Evolutionary conservation across 1,284 basidiomycete species (phyloP).

Genomic region (Malassezia yamatoensis): DNA sequence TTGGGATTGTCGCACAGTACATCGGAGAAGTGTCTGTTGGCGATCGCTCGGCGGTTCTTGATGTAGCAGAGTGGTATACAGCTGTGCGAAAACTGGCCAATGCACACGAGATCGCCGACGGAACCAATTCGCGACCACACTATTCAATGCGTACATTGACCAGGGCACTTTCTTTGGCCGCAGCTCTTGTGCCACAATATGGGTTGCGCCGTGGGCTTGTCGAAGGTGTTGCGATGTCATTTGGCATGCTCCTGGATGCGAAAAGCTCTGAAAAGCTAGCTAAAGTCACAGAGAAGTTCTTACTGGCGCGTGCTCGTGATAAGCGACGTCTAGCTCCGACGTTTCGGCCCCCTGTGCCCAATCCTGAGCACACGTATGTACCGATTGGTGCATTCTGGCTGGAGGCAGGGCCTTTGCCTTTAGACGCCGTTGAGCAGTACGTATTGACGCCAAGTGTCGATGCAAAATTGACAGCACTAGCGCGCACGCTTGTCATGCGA

Average conservation of each 20-base stretch:
- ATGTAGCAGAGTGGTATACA: constrained; percentile 82
- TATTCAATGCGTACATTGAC: constrained; percentile 94
- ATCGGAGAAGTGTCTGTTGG: constrained; percentile 72
- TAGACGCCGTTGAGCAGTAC: constrained; percentile 61
- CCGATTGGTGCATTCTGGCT: constrained; percentile 89
- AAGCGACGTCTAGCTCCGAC: constrained; percentile 34
- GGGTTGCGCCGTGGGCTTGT: constrained; percentile 71
- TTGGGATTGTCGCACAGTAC: constrained; percentile 80
- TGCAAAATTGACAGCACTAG: constrained; percentile 79
- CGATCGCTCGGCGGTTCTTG: constrained; percentile 77
- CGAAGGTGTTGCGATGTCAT: constrained; percentile 95
- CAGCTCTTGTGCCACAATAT: constrained; percentile 67
- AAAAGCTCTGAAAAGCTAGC: constrained; percentile 61
- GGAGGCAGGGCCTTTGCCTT: constrained; percentile 60
- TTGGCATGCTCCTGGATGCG: constrained; percentile 82
- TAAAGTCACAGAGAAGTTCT: constrained; percentile 64
- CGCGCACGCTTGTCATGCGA: constrained; percentile 77
- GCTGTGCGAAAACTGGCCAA: constrained; percentile 71
- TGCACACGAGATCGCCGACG: constrained; percentile 78
- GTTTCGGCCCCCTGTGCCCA: constrained; percentile 34
- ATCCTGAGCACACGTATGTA: constrained; percentile 48
- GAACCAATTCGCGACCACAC: constrained; percentile 86
- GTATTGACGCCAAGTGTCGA: constrained; percentile 96
- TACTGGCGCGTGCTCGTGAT: constrained; percentile 76
- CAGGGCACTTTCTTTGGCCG: constrained; percentile 80